Evolutionary conservation across 768 basidiomycete species (phyloP).

Genomic region (Rhodocollybia butyracea): DNA sequence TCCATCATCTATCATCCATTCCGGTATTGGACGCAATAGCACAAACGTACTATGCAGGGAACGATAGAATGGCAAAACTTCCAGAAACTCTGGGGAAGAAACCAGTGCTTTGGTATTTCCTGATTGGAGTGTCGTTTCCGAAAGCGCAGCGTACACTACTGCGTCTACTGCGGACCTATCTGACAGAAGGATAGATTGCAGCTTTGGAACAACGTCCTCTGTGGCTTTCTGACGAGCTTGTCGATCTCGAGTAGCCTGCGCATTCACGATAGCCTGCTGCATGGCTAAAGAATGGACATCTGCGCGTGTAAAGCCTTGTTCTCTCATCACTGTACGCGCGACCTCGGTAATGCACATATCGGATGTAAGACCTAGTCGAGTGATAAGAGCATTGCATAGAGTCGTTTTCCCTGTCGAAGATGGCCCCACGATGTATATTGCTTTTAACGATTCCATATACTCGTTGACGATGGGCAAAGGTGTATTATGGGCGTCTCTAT

Average conservation of each 20-base stretch:
- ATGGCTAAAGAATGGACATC: constrained; percentile 51
- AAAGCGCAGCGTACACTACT: constrained; percentile 48
- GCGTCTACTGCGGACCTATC: constrained; percentile 68
- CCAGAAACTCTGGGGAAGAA: constrained; percentile 35
- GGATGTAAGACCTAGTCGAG: constrained; percentile 33
- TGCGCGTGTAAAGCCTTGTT: constrained; percentile 48
- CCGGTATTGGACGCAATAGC: constrained; percentile 50
- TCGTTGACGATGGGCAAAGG: background rate
- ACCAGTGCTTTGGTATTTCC: constrained; percentile 30
- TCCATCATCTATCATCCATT: constrained; percentile 65
- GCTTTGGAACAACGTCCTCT: background rate
- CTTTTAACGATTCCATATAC: background rate
- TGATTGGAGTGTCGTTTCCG: constrained; percentile 29
- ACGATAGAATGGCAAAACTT: constrained; percentile 39
- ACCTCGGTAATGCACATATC: constrained; percentile 55
- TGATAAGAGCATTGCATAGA: constrained; percentile 49
- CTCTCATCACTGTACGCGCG: constrained; percentile 54
- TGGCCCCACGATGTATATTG: constrained; percentile 48
- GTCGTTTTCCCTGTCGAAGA: constrained; percentile 73
- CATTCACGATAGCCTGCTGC: constrained; percentile 61
- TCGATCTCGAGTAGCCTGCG: constrained; percentile 47
- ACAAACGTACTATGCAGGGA: constrained; percentile 40
- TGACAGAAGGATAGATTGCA: constrained; percentile 41
- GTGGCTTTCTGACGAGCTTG: constrained; percentile 16
- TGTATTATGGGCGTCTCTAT: background rate